Conservation (phyloP, 768 basidiomycete species). For the Cantharellus cinnabarinus region DNA sequence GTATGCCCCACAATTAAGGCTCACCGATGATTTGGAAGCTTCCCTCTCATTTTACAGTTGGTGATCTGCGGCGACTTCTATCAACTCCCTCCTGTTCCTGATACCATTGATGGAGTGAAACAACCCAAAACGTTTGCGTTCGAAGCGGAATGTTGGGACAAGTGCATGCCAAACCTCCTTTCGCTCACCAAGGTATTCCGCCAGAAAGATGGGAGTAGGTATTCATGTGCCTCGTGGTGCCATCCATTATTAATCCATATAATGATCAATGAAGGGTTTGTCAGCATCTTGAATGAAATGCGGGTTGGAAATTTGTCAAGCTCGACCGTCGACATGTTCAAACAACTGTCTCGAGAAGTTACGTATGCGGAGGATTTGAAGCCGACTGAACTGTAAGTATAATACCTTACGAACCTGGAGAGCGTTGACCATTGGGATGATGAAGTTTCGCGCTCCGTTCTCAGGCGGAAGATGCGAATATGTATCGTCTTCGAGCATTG, state of each 20-base stretch:
- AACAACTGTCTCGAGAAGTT: constrained; percentile 33
- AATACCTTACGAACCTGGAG: background rate
- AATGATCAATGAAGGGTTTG: constrained; percentile 14
- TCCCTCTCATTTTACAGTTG: constrained; percentile 11
- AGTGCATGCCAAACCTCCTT: constrained; percentile 20
- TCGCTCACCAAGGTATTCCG: constrained; percentile 27
- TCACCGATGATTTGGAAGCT: background rate
- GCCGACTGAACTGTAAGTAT: constrained; percentile 56
- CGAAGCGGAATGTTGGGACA: constrained; percentile 23
- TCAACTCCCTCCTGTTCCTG: constrained; percentile 24
- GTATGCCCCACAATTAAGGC: no score
- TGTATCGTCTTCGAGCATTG: constrained; percentile 21
- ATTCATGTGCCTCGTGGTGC: background rate
- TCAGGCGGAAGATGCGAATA: constrained; percentile 58
- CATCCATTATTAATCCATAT: background rate
- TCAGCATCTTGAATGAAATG: constrained; percentile 30
- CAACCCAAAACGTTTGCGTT: constrained; percentile 18
- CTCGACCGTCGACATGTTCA: constrained; percentile 30
- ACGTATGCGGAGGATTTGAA: constrained; percentile 50
- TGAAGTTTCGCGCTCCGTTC: constrained; percentile 43
- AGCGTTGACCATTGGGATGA: background rate
- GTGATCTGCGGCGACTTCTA: constrained; percentile 28
- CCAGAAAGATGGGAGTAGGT: constrained; percentile 24
- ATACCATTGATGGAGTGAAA: constrained; percentile 14
- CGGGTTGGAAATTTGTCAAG: constrained; percentile 21